phyloP scores from a whole-genome alignment of 179 eudicot species.

The Beta corolliflora region DNA sequence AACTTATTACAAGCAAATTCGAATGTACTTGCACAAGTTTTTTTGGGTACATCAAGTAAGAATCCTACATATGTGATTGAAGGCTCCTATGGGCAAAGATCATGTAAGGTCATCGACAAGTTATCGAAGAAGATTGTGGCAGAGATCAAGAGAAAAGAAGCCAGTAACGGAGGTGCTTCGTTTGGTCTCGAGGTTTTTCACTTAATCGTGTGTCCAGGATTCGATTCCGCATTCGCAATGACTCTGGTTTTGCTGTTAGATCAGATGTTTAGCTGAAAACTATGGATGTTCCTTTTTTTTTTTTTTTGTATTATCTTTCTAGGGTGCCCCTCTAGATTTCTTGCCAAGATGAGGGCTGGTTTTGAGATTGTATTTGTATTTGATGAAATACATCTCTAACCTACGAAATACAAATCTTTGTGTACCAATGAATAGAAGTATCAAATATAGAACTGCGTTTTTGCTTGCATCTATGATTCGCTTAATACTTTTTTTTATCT shows the following conservation, averaged over 20 bases:
- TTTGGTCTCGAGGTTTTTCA: slow-evolving; percentile 73
- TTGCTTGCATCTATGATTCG: no score
- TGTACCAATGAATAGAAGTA: background rate
- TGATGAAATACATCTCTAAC: slow-evolving; percentile 13
- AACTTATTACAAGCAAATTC: slow-evolving; percentile 36
- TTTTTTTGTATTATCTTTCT: background rate
- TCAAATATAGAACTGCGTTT: no score
- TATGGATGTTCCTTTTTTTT: background rate
- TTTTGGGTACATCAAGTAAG: slow-evolving; percentile 21
- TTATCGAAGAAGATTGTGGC: slow-evolving; percentile 47
- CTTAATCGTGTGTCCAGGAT: slow-evolving; percentile 57
- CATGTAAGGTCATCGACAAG: slow-evolving; percentile 57
- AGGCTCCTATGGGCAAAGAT: slow-evolving; percentile 60
- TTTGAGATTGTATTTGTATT: background rate
- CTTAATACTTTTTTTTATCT: no score
- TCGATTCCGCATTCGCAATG: slow-evolving; percentile 62
- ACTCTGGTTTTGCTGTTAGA: slow-evolving; percentile 63
- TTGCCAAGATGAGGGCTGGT: slow-evolving; percentile 29
- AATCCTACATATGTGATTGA: slow-evolving; percentile 54
- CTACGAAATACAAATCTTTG: background rate
- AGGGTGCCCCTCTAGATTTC: slow-evolving; percentile 21
- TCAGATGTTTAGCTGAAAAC: slow-evolving; percentile 55
- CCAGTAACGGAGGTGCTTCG: slow-evolving; percentile 44
- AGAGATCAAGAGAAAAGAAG: slow-evolving; percentile 73
- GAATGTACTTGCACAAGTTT: slow-evolving; percentile 56